Evolutionary conservation across 257 asterid species (phyloP), one percentile per base, ranked within the genome.

Genomic region (Solanum ossicruentum): DNA sequence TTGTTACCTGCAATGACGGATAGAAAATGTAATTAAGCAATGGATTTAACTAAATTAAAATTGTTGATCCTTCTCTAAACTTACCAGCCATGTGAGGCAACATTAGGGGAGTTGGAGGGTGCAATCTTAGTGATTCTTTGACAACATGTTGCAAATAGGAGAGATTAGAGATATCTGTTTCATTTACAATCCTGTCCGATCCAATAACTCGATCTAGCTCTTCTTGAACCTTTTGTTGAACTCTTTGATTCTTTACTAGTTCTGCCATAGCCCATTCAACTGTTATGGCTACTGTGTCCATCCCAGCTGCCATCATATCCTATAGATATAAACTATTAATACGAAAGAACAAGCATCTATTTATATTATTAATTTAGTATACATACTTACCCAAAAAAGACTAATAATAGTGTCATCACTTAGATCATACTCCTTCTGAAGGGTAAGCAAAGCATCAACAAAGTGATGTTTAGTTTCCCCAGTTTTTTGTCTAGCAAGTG

Each of bases 301-400:
- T 93, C 57, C 98, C 98, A 0, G 98, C 98, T 1, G 97, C 88
- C 83, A 95, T 92, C 98, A 93, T 94, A 61, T 95, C 97, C 98
- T 95, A 92, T 87, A 88, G 1, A 58, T 47, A 51, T 3, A 36
- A 36, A 36, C 41, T 36, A 36, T 36, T 36, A 36, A 5, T 36
- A 36, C 41, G 41, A 36, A 36, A 36, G 41, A 36, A 36, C 41
- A 36, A 36, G 4, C 1, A 36, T 36, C 6, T 36, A 36, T 36
- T 36, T 36, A 36, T 36, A 36, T 36, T 36, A 36, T 56, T 18
- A 56, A 18, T 10, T 36, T 67, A 70, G 69, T 11, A 6, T 43
- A n/a, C 1, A 13, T 15, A 55, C 91, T 81, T 88, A 94, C 98
- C 98, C 98, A 95, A 7, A 93, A 97, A 75, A 95, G 98, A 81